Evolutionary conservation across 305 asterid genomes (phyloP).

Genomic region (Fraxinus greggii): DNA sequence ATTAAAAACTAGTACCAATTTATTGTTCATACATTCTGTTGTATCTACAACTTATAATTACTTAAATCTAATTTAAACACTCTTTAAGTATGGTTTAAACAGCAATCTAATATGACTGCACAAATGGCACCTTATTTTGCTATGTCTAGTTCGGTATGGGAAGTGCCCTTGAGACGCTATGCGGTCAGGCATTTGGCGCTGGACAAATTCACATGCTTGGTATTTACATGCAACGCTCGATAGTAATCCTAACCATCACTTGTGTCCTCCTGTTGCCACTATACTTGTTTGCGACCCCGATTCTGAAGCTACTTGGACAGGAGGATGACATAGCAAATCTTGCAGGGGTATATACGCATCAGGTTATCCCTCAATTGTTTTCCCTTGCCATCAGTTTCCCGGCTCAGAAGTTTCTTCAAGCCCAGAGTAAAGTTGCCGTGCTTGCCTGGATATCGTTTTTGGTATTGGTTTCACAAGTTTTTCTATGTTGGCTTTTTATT

Average conservation of each 20-base stretch:
- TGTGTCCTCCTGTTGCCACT: slow-evolving; percentile 55
- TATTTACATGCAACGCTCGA: slow-evolving; percentile 79
- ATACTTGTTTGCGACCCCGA: slow-evolving; percentile 67
- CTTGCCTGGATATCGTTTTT: slow-evolving; percentile 59
- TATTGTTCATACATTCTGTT: neutral
- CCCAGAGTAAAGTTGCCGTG: slow-evolving; percentile 73
- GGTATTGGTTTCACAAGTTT: slow-evolving; percentile 36
- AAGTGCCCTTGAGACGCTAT: slow-evolving; percentile 85
- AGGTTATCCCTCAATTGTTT: slow-evolving; percentile 61
- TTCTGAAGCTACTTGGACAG: slow-evolving; percentile 70
- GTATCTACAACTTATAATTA: neutral
- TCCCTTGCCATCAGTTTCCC: slow-evolving; percentile 65
- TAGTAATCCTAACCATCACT: slow-evolving; percentile 51
- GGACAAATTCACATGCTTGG: slow-evolving; percentile 83
- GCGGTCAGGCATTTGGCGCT: slow-evolving; percentile 91
- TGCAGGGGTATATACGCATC: slow-evolving; percentile 58
- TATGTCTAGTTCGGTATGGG: slow-evolving; percentile 82
- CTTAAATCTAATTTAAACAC: neutral
- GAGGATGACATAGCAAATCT: slow-evolving; percentile 49
- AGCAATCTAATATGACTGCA: neutral
- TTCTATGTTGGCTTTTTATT: slow-evolving; percentile 64
- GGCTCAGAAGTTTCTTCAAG: slow-evolving; percentile 69
- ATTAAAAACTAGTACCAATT: neutral
- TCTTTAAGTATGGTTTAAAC: neutral
- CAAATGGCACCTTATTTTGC: neutral